Evolutionary conservation across 805 yeast species (phyloP).

Genomic region (Kregervanrija fluxuum): DNA sequence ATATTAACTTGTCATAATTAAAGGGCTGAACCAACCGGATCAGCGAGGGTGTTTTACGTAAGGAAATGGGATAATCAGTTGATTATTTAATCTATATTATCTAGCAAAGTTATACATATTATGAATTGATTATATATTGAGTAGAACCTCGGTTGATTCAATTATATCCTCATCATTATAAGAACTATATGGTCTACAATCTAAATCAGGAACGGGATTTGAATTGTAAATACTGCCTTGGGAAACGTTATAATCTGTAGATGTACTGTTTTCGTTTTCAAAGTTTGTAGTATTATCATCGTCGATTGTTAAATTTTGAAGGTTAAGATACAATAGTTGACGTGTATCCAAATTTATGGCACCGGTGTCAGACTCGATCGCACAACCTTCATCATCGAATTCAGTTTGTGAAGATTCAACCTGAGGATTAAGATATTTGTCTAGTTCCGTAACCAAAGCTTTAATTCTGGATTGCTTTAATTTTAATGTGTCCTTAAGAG

Average conservation of each 20-base stretch:
- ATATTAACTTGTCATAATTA: too few relatives aligned
- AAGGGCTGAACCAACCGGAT: too few relatives aligned
- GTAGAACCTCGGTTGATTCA: too few relatives aligned
- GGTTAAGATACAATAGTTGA: constrained; percentile 2
- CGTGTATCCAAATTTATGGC: neutral
- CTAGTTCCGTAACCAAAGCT: too few relatives aligned
- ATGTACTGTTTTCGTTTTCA: neutral
- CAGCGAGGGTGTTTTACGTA: too few relatives aligned
- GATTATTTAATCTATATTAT: neutral
- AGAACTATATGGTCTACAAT: too few relatives aligned
- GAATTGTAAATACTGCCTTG: constrained; percentile 4
- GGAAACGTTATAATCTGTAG: neutral
- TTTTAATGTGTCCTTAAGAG: too few relatives aligned
- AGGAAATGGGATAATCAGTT: neutral
- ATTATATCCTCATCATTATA: too few relatives aligned
- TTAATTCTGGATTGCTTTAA: too few relatives aligned
- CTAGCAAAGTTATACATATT: constrained; percentile 1
- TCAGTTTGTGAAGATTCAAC: neutral
- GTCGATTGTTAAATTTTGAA: constrained; percentile 4
- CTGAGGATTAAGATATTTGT: too few relatives aligned
- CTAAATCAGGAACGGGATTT: constrained; percentile 1
- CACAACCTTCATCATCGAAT: neutral
- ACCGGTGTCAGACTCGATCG: neutral
- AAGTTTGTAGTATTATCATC: neutral
- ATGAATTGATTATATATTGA: too few relatives aligned